Evolutionary conservation across 768 basidiomycete genomes (phyloP).

Genomic region (Amanita pseudoporphyria): DNA sequence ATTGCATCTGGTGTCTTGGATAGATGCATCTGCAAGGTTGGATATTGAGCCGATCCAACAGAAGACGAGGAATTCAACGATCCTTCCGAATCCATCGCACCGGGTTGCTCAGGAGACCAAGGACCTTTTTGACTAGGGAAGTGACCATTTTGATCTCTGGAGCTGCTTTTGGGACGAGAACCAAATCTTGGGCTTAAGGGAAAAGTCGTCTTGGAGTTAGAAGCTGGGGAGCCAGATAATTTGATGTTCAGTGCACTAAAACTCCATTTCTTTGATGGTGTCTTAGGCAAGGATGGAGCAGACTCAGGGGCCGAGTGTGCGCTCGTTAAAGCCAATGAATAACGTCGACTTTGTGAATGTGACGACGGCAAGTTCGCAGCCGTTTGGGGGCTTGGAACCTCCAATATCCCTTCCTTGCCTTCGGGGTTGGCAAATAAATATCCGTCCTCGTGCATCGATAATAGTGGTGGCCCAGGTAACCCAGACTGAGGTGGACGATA

Average conservation of each 20-base stretch:
- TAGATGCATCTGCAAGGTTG: slow-evolving; percentile 30
- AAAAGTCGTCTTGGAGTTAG: slow-evolving; percentile 40
- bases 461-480: slow-evolving; percentile 42
- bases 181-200: slow-evolving; percentile 64
- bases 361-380: slow-evolving; percentile 19
- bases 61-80: slow-evolving; percentile 72
- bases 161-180: slow-evolving; percentile 57
- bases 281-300: slow-evolving; percentile 45
- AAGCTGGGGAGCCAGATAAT: slow-evolving; percentile 52
- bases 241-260: slow-evolving; percentile 77
- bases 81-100: slow-evolving; percentile 71
- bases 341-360: slow-evolving; percentile 31
- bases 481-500: slow-evolving; percentile 64
- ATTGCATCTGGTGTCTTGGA: slow-evolving; percentile 60
- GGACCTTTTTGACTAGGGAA: slow-evolving; percentile 32
- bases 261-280: slow-evolving; percentile 96
- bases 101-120: slow-evolving; percentile 66
- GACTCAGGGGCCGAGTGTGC: slow-evolving; percentile 33
- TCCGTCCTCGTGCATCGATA: slow-evolving; percentile 31
- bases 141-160: slow-evolving; percentile 51
- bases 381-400: slow-evolving; percentile 31
- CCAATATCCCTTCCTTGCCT: slow-evolving; percentile 19
- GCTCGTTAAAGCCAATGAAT: slow-evolving; percentile 23
- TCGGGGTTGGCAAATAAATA: slow-evolving; percentile 35
- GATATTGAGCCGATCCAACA: slow-evolving; percentile 50